Percentiles rank a stretch among this genome's conserved stretches.
These are phyloP conservation scores for Panellus pusillus DNA, from an alignment of 768 basidiomycete species.

Conservation along the genomic window DNA sequence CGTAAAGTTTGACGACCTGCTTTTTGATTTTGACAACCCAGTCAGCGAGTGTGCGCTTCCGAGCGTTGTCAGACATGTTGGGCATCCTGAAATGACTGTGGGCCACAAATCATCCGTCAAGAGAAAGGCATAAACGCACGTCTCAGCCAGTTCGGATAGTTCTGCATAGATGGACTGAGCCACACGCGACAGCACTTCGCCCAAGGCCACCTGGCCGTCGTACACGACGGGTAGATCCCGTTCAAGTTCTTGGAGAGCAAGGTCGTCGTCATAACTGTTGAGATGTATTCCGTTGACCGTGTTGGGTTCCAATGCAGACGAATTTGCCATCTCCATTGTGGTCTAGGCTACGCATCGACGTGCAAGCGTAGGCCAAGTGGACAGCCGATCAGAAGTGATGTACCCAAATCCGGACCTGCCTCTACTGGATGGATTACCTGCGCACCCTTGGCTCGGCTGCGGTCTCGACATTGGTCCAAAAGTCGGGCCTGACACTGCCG, in stretches of 20 bases:
- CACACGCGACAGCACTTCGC: constrained; percentile 73
- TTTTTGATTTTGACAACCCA: constrained; percentile 91
- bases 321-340: constrained; percentile 9
- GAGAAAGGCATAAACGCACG: constrained; percentile 49
- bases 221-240: constrained; percentile 70
- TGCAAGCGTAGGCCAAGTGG: background rate
- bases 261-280: constrained; percentile 29
- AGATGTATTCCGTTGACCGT: constrained; percentile 27
- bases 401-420: too few relatives aligned
- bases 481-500: constrained; percentile 87
- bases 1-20: constrained; percentile 87
- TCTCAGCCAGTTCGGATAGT: constrained; percentile 80
- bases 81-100: constrained; percentile 52
- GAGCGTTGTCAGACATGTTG: constrained; percentile 76
- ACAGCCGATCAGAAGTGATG: background rate
- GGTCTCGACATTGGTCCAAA: constrained; percentile 87
- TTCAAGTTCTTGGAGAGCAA: constrained; percentile 59
- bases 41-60: constrained; percentile 81
- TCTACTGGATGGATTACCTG: constrained; percentile 69
- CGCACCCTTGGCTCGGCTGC: constrained; percentile 82
- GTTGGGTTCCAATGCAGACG: constrained; percentile 8
- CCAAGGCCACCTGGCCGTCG: constrained; percentile 73
- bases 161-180: constrained; percentile 82
- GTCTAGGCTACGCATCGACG: constrained; percentile 14
- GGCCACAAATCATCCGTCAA: background rate